These are phyloP conservation scores for Gleditsia sinensis DNA, from an alignment of 306 rosid species.

Conservation along the genomic window DNA sequence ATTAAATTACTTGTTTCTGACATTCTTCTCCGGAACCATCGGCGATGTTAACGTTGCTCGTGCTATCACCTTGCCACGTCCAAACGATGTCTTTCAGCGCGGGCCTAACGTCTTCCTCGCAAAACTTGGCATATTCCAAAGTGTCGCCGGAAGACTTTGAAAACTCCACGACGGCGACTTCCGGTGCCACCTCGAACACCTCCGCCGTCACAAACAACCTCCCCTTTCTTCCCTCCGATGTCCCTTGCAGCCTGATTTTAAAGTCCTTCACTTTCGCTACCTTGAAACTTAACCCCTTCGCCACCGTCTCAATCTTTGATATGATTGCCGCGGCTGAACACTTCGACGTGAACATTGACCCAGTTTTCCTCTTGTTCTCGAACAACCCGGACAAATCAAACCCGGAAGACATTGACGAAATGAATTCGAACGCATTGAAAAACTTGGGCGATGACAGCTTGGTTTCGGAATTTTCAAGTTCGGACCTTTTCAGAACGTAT, in stretches of 20 bases:
- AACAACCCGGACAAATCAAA: slow-evolving; percentile 76
- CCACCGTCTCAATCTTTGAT: slow-evolving; percentile 58
- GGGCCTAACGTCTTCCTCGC: slow-evolving; percentile 69
- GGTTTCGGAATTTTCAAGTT: neutral
- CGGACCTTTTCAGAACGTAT: too few relatives aligned
- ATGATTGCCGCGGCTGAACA: slow-evolving; percentile 54
- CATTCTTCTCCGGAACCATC: slow-evolving; percentile 28
- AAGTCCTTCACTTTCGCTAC: slow-evolving; percentile 59
- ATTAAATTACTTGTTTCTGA: neutral
- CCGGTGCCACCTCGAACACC: slow-evolving; percentile 77
- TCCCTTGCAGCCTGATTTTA: slow-evolving; percentile 51
- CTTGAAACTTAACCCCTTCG: slow-evolving; percentile 52
- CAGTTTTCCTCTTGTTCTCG: slow-evolving; percentile 53
- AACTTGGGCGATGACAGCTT: slow-evolving; percentile 58
- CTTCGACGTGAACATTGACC: slow-evolving; percentile 68
- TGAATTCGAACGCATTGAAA: slow-evolving; percentile 78
- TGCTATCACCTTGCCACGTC: slow-evolving; percentile 80
- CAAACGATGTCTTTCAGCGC: slow-evolving; percentile 80
- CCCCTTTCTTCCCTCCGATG: slow-evolving; percentile 66
- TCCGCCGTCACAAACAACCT: slow-evolving; percentile 63
- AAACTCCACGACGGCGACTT: slow-evolving; percentile 70
- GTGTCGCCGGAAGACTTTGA: slow-evolving; percentile 77
- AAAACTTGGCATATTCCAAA: slow-evolving; percentile 68
- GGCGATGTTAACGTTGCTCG: slow-evolving; percentile 1
- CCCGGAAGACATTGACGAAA: slow-evolving; percentile 80